A percentile compares a stretch with the other conserved stretches of the same genome.
These are phyloP conservation scores for Beta vulgaris DNA, from an alignment of 148 eudicot species.

Conservation along the genomic window DNA sequence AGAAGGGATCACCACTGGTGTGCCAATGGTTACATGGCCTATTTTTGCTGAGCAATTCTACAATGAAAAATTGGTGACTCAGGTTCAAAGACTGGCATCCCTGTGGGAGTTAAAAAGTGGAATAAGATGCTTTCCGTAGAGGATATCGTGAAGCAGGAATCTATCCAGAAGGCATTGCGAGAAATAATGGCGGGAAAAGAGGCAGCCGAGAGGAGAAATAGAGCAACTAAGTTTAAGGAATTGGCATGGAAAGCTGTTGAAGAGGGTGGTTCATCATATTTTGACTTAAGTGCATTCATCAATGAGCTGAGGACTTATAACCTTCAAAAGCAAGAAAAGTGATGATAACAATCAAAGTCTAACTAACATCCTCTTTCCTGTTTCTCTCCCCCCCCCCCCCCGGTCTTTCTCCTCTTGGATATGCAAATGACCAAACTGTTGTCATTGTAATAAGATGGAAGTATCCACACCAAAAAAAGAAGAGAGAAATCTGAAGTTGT, in stretches of 20 bases:
- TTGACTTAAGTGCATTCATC: conserved; percentile 27
- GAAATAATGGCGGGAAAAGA: neutral
- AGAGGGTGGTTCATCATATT: conserved; percentile 31
- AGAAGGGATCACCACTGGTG: neutral
- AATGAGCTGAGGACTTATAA: conserved; percentile 5
- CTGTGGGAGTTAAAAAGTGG: conserved; percentile 2
- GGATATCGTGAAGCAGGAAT: neutral
- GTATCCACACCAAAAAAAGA: no score
- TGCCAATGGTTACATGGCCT: conserved; percentile 12
- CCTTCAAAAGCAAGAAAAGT: neutral
- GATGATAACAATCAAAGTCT: conserved; percentile 18
- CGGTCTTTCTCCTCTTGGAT: neutral
- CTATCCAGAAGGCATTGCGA: neutral
- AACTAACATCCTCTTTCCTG: neutral
- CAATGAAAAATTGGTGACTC: neutral
- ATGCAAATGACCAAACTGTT: neutral
- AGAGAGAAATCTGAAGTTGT: no score
- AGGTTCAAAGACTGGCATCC: neutral
- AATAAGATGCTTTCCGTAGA: neutral
- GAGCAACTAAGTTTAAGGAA: neutral
- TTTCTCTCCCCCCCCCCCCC: neutral
- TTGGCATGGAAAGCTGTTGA: neutral
- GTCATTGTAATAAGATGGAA: neutral
- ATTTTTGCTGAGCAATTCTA: conserved; percentile 1
- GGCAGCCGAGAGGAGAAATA: neutral